Conservation (phyloP, 192 early-diverging fungal species). For the Mortierella alpina region DNA sequence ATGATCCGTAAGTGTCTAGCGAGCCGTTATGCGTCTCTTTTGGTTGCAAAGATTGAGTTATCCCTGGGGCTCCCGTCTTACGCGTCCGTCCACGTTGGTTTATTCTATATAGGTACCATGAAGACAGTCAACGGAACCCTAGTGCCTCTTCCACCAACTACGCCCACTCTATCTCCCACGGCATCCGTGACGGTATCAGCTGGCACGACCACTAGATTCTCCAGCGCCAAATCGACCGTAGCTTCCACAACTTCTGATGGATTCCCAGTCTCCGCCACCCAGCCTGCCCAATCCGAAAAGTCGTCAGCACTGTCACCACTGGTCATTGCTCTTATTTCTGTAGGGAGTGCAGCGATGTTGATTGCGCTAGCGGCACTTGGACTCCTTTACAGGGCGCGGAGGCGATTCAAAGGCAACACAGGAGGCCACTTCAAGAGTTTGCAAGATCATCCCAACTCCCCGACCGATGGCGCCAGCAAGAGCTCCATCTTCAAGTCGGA, state of each 20-base stretch:
- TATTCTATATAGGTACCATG: constrained; percentile 15
- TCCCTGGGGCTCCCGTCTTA: no score
- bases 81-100: neutral
- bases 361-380: constrained; percentile 28
- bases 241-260: neutral
- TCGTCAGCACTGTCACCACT: constrained; percentile 25
- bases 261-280: neutral
- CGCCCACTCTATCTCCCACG: neutral
- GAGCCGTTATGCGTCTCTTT: neutral
- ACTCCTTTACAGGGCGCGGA: constrained; percentile 23
- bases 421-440: constrained; percentile 31
- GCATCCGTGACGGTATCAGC: neutral
- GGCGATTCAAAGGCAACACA: constrained; percentile 21
- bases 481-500: constrained; percentile 26
- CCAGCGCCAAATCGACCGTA: neutral
- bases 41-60: neutral
- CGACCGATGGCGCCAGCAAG: constrained; percentile 22
- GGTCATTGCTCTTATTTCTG: constrained; percentile 45
- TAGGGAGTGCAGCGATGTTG: constrained; percentile 20
- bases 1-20: constrained; percentile 27
- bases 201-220: neutral
- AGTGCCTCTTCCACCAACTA: constrained; percentile 12
- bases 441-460: constrained; percentile 29
- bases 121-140: constrained; percentile 24
- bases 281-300: neutral